Evolutionary conservation across 257 asterid genomes (phyloP).

Genomic region (Fraxinus cuspidata): DNA sequence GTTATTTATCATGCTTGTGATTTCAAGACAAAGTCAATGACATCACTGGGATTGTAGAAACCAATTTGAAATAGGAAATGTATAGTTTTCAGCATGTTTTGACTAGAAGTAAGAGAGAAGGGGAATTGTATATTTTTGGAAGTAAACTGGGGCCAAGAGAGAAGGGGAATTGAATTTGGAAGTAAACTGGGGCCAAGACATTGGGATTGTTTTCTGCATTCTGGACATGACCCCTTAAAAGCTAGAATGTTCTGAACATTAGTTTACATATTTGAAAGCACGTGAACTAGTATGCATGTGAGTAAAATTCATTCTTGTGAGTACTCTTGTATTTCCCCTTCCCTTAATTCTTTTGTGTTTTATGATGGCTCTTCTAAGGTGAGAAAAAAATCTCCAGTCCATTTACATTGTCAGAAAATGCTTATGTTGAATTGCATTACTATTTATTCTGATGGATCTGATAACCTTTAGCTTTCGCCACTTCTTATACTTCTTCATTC

Average conservation of each 20-base stretch:
- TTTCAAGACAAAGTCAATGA: conserved; percentile 5
- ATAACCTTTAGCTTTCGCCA: conserved; percentile 9
- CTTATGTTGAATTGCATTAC: neutral
- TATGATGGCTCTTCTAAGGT: neutral
- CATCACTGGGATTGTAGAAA: conserved; percentile 6
- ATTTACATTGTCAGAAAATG: neutral
- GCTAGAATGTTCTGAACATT: conserved; percentile 12
- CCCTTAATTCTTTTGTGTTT: neutral
- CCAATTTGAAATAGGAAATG: neutral
- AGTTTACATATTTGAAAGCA: neutral
- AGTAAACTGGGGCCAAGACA: neutral
- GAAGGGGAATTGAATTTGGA: conserved; percentile 1
- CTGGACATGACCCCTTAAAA: conserved; percentile 4
- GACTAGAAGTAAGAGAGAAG: conserved; percentile 17
- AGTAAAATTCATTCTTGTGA: neutral
- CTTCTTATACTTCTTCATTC: conserved; percentile 16
- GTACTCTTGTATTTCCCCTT: neutral
- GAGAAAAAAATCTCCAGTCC: neutral
- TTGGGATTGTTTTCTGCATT: neutral
- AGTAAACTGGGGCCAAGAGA: neutral
- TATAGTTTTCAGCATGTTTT: conserved; percentile 3
- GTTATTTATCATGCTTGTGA: neutral
- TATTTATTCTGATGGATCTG: neutral
- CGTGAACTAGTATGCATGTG: neutral
- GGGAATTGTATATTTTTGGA: neutral